Evolutionary conservation across 1,284 basidiomycete genomes (phyloP), one percentile per base, ranked within the genome.

Genomic region (Sanghuangporus sanghuang): DNA sequence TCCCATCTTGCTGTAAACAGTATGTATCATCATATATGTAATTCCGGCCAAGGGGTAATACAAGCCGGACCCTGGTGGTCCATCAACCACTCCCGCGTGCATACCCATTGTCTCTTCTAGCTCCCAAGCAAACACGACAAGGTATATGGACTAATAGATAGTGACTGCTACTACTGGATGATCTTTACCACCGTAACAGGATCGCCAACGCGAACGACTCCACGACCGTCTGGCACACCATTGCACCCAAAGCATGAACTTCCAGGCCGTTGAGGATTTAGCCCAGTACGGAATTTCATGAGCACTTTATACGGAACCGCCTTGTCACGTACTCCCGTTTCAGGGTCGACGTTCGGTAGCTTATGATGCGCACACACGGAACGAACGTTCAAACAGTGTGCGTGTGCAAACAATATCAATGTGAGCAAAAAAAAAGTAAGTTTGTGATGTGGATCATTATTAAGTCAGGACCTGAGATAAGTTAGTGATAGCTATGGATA

Each of bases 271-370:
- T 59, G 69, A 0, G 81, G 79, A 69, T 87, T 83, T 59, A 85
- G 67, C 7, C 83, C 83, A 18, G 73, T 80, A 35, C 88, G 81
- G 70, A 87, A 85, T 75, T 87, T 87, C 81, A 85, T 84, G 9
- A 90, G 72, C 18, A 85, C 81, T 73, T 90, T 90, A 76, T 79
- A 89, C 4, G 90, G 90, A 2, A 92, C 87, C 1, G 87, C 86
- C 21, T 78, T 78, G 69, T 92, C 89, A n/a, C 84, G 80, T 32
- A 81, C 71, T 38, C 88, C 90, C 1, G 83, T 86, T 21, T 76
- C 74, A 0, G 85, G 81, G 68, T 84, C 82, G 11, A 92, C 81
- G 67, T 92, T 92, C 16, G 89, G 89, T 46, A 92, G 75, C 89
- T 91, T 55, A 54, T 55, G 21, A 6, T 48, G 21, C 21, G 55